Conservation (phyloP, 805 yeast species). For the Wickerhamomyces alni region DNA sequence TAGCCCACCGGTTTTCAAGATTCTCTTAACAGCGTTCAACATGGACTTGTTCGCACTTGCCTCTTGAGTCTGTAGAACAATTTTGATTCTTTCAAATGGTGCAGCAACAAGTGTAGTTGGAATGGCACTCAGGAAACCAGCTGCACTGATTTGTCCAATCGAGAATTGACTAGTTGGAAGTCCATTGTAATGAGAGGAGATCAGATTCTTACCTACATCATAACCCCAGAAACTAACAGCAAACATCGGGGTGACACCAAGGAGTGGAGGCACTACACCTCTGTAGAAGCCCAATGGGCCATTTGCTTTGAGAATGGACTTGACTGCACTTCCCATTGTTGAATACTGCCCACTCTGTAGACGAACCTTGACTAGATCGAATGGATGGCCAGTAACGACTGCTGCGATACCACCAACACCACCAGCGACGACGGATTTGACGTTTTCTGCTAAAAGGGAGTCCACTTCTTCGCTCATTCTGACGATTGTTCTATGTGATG, state of each 20-base stretch:
- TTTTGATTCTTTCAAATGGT: slow-evolving; percentile 94
- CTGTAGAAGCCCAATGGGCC: slow-evolving; percentile 81
- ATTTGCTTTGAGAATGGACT: slow-evolving; percentile 60
- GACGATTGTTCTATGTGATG: background rate
- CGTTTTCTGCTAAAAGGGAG: slow-evolving; percentile 52
- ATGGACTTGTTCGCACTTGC: slow-evolving; percentile 35
- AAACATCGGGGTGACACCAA: slow-evolving; percentile 98
- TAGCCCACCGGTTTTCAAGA: slow-evolving; percentile 77
- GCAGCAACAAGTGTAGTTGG: slow-evolving; percentile 97
- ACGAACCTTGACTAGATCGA: slow-evolving; percentile 87
- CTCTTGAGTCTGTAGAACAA: slow-evolving; percentile 76
- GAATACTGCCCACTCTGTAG: slow-evolving; percentile 70
- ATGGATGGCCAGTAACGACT: slow-evolving; percentile 93
- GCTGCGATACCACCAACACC: slow-evolving; percentile 98
- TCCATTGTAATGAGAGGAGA: slow-evolving; percentile 35
- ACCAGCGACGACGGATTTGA: slow-evolving; percentile 85
- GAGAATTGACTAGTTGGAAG: slow-evolving; percentile 38
- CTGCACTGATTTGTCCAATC: slow-evolving; percentile 71
- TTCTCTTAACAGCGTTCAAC: slow-evolving; percentile 52
- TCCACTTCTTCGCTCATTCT: slow-evolving; percentile 19
- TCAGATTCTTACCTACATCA: slow-evolving; percentile 82
- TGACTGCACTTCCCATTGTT: slow-evolving; percentile 62
- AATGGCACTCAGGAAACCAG: slow-evolving; percentile 90
- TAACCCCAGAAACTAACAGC: slow-evolving; percentile 99
- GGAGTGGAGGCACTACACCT: slow-evolving; percentile 89